Evolutionary conservation across 306 rosid species (phyloP).

Genomic region (Luffa acutangula): DNA sequence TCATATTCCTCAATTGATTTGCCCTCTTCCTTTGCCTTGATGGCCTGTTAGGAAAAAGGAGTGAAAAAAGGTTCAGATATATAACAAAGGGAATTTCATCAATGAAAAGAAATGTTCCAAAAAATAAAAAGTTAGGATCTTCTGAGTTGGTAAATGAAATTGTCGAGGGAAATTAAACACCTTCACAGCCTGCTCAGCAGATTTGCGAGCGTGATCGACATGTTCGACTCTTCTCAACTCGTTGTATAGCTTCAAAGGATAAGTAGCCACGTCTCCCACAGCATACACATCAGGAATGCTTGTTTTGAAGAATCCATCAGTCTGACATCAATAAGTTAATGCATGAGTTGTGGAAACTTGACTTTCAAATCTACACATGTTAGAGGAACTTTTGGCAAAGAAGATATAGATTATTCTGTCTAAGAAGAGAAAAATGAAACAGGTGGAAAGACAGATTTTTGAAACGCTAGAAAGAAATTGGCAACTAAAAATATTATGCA

Average conservation of each 20-base stretch:
- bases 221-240: slow-evolving; percentile 94
- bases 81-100: neutral
- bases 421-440: neutral
- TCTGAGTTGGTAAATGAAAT: slow-evolving; percentile 1
- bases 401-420: neutral
- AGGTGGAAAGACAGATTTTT: neutral
- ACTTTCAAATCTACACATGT: neutral
- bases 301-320: slow-evolving; percentile 76
- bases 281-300: slow-evolving; percentile 82
- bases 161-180: slow-evolving; percentile 25
- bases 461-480: neutral
- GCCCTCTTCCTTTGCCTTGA: slow-evolving; percentile 68
- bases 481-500: neutral
- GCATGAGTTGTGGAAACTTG: neutral
- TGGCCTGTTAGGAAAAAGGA: slow-evolving; percentile 44
- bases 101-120: neutral
- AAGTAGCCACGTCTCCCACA: slow-evolving; percentile 95
- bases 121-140: neutral
- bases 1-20: slow-evolving; percentile 66
- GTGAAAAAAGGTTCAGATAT: neutral
- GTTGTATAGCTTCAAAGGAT: slow-evolving; percentile 72
- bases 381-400: neutral
- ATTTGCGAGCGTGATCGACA: slow-evolving; percentile 91
- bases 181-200: slow-evolving; percentile 99
- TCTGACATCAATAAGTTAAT: slow-evolving; percentile 36